Base-by-base conservation (phyloP, 2,329 filamentous ascomycete species). In the Iodosphaeria phyllophila region DNA sequence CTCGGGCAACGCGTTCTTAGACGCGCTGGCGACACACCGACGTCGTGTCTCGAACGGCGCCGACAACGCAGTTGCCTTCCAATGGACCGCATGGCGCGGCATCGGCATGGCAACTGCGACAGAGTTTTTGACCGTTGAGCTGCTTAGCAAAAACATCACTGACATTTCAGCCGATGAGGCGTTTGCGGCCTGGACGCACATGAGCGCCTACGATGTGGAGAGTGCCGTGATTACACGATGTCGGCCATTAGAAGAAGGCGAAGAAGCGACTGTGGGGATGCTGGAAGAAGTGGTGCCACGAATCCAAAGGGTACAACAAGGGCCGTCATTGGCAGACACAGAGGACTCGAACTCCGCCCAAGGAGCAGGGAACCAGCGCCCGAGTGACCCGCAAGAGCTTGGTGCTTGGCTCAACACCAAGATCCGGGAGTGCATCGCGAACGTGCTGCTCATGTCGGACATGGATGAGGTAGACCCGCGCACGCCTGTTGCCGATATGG, bases 61-160 rank as follows among this genome's bases (percentile, higher is more conserved):
- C 5, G 51, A 55, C 30, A 55, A 56, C 25, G 23, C 49, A 2
- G 32, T 54, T 10, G 44, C 52, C 0, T 43, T 59, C 26, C 48
- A 52, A 27, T 58, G 47, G 47, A 56, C 51, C 3, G 39, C 37
- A 2, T 58, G 55, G 55, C 40, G 43, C 1, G 47, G 45, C 0
- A 29, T 54, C 15, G 53, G 54, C 3, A 43, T 58, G 39, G 48
- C 43, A 0, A 39, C 28, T 13, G 29, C 28, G 10, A 27, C 46
- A 0, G 48, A 49, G 8, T 51, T 52, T 30, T 35, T 58, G 12
- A 38, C 39, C n/a, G 41, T 44, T 0, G 55, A 58, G 32, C 35
- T 58, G 5, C 35, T 44, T 11, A 41, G 34, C 27, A 52, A 50
- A 30, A 54, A 53, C 4, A 50, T 59, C 24, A 54, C 50, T 1